Conservation (phyloP, 148 eudicot species). For the Arctostaphylos glauca region DNA sequence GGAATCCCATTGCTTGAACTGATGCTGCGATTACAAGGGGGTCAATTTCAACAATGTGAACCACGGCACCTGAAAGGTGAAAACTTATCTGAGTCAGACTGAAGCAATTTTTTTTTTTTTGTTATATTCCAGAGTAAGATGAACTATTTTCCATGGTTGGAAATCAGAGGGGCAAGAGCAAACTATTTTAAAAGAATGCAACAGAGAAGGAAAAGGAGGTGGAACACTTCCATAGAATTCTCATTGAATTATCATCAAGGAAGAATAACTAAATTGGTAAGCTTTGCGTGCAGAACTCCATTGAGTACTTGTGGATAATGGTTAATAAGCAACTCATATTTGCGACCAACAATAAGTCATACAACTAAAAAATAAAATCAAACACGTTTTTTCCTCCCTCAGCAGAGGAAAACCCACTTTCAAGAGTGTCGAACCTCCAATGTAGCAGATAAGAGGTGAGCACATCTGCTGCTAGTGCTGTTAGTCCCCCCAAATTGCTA, state of each 20-base stretch:
- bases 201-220: not conserved
- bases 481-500: not conserved
- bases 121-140: not conserved
- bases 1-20: conserved; percentile 84
- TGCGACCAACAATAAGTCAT: not conserved
- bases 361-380: not conserved
- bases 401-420: not conserved
- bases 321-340: not conserved
- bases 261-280: not conserved
- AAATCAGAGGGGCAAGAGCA: not conserved
- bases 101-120: not conserved
- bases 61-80: conserved; percentile 58
- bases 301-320: not conserved
- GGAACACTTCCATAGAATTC: not conserved
- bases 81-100: not conserved
- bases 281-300: not conserved
- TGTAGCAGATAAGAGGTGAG: not conserved
- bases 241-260: not conserved
- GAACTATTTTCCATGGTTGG: not conserved
- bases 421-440: not conserved
- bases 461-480: not conserved
- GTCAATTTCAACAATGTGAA: conserved; percentile 85
- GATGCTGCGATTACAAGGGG: conserved; percentile 89
- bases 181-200: not conserved
- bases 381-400: not conserved